These are phyloP conservation scores for Dictyostelium purpureum DNA, from an alignment of 78 protist species.

Conservation along the genomic window DNA sequence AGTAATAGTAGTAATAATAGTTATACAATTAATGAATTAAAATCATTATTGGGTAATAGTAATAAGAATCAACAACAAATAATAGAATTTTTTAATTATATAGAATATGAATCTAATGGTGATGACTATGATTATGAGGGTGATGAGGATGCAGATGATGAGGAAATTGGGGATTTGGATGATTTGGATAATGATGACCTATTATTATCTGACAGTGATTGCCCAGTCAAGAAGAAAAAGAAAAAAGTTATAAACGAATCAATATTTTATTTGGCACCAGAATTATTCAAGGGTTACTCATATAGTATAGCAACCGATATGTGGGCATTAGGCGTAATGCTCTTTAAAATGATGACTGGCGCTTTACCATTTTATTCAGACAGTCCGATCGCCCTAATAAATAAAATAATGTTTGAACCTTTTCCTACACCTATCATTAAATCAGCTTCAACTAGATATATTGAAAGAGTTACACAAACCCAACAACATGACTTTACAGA, in stretches of 20 bases:
- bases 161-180: too few species aligned
- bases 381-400: not conserved
- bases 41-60: too few species aligned
- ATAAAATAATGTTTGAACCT: not conserved
- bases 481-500: not conserved
- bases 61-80: not conserved
- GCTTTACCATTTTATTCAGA: not conserved
- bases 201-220: too few species aligned
- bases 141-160: too few species aligned
- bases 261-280: not conserved
- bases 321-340: not conserved
- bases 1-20: not conserved
- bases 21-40: not conserved
- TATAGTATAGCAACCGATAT: not conserved
- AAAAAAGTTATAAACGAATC: not conserved
- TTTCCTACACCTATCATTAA: not conserved
- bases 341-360: not conserved
- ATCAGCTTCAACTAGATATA: not conserved
- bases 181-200: too few species aligned
- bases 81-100: not conserved
- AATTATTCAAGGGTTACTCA: not conserved
- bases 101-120: not conserved
- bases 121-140: too few species aligned
- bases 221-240: too few species aligned
- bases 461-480: not conserved